phyloP scores from a whole-genome alignment of 148 eudicot species.

The Fagopyrum tataricum region DNA sequence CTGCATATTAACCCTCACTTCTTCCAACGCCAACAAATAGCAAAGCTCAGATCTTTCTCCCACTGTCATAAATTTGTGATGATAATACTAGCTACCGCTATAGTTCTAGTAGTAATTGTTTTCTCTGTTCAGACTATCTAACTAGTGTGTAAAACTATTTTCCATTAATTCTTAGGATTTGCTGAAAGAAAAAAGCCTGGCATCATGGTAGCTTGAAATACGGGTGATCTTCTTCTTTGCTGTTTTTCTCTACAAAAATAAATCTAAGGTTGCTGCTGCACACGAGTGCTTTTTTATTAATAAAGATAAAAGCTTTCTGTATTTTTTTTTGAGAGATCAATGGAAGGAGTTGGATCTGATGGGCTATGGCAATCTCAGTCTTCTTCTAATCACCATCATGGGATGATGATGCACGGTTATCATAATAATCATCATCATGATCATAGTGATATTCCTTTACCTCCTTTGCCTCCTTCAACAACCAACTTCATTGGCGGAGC shows the following conservation, averaged over 20 bases:
- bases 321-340: neutral
- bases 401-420: neutral
- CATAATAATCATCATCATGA: neutral
- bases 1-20: neutral
- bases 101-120: conserved; percentile 1
- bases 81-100: neutral
- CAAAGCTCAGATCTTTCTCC: neutral
- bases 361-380: conserved; percentile 3
- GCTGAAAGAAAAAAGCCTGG: conserved; percentile 10
- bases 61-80: neutral
- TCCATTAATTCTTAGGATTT: conserved; percentile 4
- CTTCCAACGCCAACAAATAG: neutral
- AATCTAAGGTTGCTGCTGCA: neutral
- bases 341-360: neutral
- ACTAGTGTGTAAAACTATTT: too few species aligned
- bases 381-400: neutral
- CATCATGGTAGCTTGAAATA: conserved; percentile 46
- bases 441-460: neutral
- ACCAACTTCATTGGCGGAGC: conserved; percentile 9
- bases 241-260: neutral
- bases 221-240: conserved; percentile 49
- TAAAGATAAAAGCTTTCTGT: neutral
- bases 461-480: conserved; percentile 1
- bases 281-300: neutral
- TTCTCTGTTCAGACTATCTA: neutral